Conservation (phyloP, 1,139 yeast genomes). For the Hyphopichia wangnamkhiaoensis region DNA sequence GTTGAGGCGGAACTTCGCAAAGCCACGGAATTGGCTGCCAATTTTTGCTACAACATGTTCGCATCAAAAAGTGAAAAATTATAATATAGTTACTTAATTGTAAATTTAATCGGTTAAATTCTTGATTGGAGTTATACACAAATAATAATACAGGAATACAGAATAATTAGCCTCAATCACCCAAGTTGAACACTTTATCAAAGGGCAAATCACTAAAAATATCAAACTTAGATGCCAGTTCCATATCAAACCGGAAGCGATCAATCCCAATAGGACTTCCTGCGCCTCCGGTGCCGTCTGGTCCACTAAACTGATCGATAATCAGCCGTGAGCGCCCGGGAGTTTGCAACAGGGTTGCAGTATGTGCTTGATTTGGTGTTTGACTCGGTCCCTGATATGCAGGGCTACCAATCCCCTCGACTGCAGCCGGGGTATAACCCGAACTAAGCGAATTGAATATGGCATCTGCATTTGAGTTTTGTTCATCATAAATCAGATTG, state of each 20-base stretch:
- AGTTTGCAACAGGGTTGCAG: neutral
- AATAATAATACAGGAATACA: neutral
- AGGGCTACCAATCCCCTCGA: too few relatives aligned
- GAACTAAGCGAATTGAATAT: too few relatives aligned
- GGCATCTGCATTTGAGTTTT: neutral
- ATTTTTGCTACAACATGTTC: too few relatives aligned
- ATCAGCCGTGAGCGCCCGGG: neutral
- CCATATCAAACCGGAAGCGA: slow-evolving; percentile 15
- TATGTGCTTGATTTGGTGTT: neutral
- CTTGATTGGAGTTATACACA: neutral
- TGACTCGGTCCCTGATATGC: too few relatives aligned
- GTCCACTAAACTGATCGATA: neutral
- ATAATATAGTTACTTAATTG: too few relatives aligned
- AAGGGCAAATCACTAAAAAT: slow-evolving; percentile 28
- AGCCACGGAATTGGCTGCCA: too few relatives aligned
- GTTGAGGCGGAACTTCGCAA: too few relatives aligned
- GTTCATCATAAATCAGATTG: slow-evolving; percentile 1
- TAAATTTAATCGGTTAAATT: too few relatives aligned
- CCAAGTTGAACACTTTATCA: slow-evolving; percentile 14
- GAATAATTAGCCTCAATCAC: neutral
- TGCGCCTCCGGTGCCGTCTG: neutral
- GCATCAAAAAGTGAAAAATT: too few relatives aligned
- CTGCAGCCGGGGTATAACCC: too few relatives aligned
- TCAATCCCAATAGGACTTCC: slow-evolving; percentile 7
- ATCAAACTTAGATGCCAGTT: slow-evolving; percentile 20